Evolutionary conservation across 495 filamentous ascomycete species (phyloP), one percentile per base, ranked within the genome.

Genomic region (Hypomontagnella monticulosa): DNA sequence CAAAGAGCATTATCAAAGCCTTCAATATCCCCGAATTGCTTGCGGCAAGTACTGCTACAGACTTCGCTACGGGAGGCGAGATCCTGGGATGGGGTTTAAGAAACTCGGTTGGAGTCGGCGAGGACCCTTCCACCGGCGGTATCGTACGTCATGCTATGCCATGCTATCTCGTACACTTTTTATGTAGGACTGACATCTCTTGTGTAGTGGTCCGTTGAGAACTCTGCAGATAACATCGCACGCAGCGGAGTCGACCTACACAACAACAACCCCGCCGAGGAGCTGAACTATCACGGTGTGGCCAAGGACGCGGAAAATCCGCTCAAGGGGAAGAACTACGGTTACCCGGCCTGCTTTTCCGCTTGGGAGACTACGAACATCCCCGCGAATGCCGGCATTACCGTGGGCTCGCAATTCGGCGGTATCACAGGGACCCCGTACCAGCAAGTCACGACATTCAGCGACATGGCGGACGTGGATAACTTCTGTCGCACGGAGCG

Each of bases 241-340:
- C 75, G 88, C 12, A 70, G 79, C 42, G 81, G 80, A 7, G 66
- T 80, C 16, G 85, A 89, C 62, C 80, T 90, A 42, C 86, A 89
- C 64, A 74, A 84, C 58, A 77, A 89, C 50, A 90, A 89, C 63
- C 89, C 89, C 0, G 89, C 84, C 4, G 89, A 91, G 70, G 87
- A 89, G 66, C 65, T 89, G 54, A 90, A 89, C 71, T 90, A 81
- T 73, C 87, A 87, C 43, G 89, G 88, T 1, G 78, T 79, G 47
- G 71, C 90, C 11, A 75, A 79, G 18, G 77, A 79, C 51, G 81
- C 84, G 23, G 76, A 73, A 8, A 79, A 79, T 47, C 57, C 73
- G 1, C 41, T 73, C 12, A 73, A 77, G 30, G 76, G 74, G 1
- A 70, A 71, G 30, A 87, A 88, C 61, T 86, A 80, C 61, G 87